Evolutionary conservation across 768 basidiomycete genomes (phyloP), one percentile per base, ranked within the genome.

Genomic region (Tubosaeta brunneosetosa): DNA sequence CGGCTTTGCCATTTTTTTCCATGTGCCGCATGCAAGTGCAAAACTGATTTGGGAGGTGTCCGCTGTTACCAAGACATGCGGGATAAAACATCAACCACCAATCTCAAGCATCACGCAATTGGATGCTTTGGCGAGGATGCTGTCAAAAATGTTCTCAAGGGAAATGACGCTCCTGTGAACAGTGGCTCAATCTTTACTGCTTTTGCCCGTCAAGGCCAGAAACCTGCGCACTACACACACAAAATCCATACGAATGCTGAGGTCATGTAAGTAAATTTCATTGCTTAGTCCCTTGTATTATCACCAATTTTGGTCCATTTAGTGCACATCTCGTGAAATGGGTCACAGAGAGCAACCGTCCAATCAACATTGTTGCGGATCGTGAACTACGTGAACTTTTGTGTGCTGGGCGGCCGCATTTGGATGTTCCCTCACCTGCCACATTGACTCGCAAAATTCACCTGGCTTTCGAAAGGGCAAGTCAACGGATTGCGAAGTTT

Each of bases 21-120:
- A 2, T 42, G 41, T 42, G 41, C 25, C 9, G 41, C 41, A 27
- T 7, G 6, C 10, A 42, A 25, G 25, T 42, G 41, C 25, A 42
- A 42, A 13, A 42, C 25, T 2, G 25, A 1, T 3, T 4, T 27
- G 5, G 25, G 12, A 13, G 25, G 41, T 26, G 25, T 27, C 12
- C 25, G 19, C 3, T 25, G 27, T n/a, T 55, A 46, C 8, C 44
- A 50, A n/a, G 41, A 47, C 8, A 38, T 29, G 2, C 29, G 37
- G 13, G 49, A 55, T 33, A 31, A 51, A 4, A 34, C 54, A 0
- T 55, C 45, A 1, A 50, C 49, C 2, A 29, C 45, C 0, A 55
- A 55, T 9, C 34, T 50, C 4, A 51, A 47, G 49, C 32, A 47
- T 19, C 54, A n/a, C n/a, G n/a, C n/a, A n/a, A n/a, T n/a, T n/a